These are phyloP conservation scores for Elongisporangium prolatum DNA, from an alignment of 352 stramenopile species.

Conservation along the genomic window DNA sequence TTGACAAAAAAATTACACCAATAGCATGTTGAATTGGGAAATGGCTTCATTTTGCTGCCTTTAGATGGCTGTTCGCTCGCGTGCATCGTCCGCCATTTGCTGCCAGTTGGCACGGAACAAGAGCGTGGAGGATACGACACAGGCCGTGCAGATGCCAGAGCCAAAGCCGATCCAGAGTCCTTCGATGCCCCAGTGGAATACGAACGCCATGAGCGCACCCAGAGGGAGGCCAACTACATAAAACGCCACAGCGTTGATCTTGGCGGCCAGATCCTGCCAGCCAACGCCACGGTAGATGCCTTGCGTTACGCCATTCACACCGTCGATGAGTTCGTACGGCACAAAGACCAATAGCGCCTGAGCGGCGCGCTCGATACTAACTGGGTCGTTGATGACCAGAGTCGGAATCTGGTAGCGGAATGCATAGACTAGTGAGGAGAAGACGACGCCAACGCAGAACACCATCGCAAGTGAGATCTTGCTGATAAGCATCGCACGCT, in stretches of 20 bases:
- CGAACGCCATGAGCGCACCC: constrained; percentile 55
- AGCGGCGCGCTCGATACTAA: constrained; percentile 36
- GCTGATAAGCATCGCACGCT: constrained; percentile 54
- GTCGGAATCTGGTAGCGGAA: constrained; percentile 44
- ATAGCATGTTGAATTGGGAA: background rate
- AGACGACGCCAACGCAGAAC: constrained; percentile 34
- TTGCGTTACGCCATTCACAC: constrained; percentile 65
- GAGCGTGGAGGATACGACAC: constrained; percentile 33
- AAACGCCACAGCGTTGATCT: constrained; percentile 74
- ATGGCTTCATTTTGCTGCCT: background rate
- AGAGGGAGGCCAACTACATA: constrained; percentile 77
- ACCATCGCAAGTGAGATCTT: constrained; percentile 37
- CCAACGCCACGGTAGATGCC: constrained; percentile 76
- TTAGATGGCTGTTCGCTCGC: constrained; percentile 12
- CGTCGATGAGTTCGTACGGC: constrained; percentile 74
- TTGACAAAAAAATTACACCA: background rate
- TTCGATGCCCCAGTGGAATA: constrained; percentile 38
- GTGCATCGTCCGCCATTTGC: constrained; percentile 48
- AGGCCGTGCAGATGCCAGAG: constrained; percentile 33
- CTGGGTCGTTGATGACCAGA: constrained; percentile 49
- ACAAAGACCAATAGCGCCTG: constrained; percentile 60
- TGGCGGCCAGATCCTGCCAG: constrained; percentile 60
- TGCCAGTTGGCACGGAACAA: constrained; percentile 57
- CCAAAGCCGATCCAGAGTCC: constrained; percentile 81
- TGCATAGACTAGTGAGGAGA: constrained; percentile 28